Evolutionary conservation across 768 basidiomycete species (phyloP).

Genomic region (Paxillus involutus): DNA sequence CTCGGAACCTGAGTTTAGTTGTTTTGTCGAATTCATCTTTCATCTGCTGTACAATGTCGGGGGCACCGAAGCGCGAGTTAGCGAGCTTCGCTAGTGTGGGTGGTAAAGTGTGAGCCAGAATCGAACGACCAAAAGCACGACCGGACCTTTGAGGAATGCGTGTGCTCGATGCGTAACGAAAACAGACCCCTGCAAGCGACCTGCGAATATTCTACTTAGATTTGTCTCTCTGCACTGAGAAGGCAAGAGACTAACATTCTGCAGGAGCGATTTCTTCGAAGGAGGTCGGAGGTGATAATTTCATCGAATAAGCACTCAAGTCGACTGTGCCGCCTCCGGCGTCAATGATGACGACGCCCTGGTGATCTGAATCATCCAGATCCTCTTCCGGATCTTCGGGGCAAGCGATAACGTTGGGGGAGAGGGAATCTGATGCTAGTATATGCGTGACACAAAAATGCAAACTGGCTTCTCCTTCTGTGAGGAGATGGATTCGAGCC

Average conservation of each 20-base stretch:
- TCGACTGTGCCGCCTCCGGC: slow-evolving; percentile 45
- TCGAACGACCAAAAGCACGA: not conserved
- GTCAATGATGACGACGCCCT: slow-evolving; percentile 45
- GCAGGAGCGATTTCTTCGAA: slow-evolving; percentile 36
- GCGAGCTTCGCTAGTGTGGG: slow-evolving; percentile 22
- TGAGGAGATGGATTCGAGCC: slow-evolving; percentile 48
- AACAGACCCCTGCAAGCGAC: slow-evolving; percentile 38
- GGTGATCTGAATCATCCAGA: slow-evolving; percentile 12
- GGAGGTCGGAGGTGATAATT: slow-evolving; percentile 29
- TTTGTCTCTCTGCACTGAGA: not conserved
- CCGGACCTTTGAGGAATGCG: slow-evolving; percentile 31
- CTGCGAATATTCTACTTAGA: slow-evolving; percentile 16
- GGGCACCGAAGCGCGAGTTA: slow-evolving; percentile 25
- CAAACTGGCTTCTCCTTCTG: slow-evolving; percentile 61
- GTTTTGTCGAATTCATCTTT: slow-evolving; percentile 33
- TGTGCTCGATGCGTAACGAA: slow-evolving; percentile 33
- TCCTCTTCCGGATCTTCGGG: slow-evolving; percentile 13
- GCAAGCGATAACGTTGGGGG: not conserved
- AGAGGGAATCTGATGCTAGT: slow-evolving; percentile 27
- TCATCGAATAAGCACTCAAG: slow-evolving; percentile 42
- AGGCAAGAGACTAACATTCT: slow-evolving; percentile 22
- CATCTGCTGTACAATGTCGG: slow-evolving; percentile 32
- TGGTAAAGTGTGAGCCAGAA: too few relatives aligned
- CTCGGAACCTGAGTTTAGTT: slow-evolving; percentile 39
- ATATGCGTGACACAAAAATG: slow-evolving; percentile 53